Conservation (phyloP, 176 grass and related monocot species). For the Cenchrus americanus region DNA sequence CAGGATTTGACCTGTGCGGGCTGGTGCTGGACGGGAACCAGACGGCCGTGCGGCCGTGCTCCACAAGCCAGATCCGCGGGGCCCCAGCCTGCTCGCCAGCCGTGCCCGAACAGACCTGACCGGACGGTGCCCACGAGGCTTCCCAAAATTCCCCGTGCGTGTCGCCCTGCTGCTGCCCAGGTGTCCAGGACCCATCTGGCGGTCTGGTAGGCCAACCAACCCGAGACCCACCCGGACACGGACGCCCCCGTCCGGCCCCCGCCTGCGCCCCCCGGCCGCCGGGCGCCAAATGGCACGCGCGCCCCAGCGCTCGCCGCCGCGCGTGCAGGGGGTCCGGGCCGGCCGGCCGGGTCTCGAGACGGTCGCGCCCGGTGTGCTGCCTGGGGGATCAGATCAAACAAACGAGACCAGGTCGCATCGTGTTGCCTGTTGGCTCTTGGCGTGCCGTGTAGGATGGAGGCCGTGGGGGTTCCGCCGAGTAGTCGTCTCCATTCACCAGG, state of each 20-base stretch:
- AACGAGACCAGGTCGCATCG: neutral
- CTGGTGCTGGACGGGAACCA: neutral
- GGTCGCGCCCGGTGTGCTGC: neutral
- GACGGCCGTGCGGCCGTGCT: constrained; percentile 45
- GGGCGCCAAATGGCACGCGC: neutral
- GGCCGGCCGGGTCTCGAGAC: neutral
- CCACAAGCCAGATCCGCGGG: constrained; percentile 16
- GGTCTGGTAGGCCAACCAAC: neutral
- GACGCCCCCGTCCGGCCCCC: neutral
- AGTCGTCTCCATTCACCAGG: too few relatives aligned
- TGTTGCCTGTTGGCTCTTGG: too few relatives aligned
- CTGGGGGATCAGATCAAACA: too few relatives aligned
- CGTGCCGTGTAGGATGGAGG: constrained; percentile 14
- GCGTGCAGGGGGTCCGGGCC: neutral
- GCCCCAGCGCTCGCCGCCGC: neutral
- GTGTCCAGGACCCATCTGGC: neutral
- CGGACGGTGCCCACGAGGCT: constrained; percentile 7
- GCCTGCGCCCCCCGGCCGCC: neutral
- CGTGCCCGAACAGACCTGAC: neutral
- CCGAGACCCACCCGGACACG: neutral
- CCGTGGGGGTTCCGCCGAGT: too few relatives aligned
- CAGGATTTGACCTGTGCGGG: constrained; percentile 22
- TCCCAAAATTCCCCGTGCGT: neutral
- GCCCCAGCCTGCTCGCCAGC: neutral
- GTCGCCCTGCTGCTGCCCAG: neutral